Evolutionary conservation across 179 eudicot genomes (phyloP).

Genomic region (Pouteria campechiana): DNA sequence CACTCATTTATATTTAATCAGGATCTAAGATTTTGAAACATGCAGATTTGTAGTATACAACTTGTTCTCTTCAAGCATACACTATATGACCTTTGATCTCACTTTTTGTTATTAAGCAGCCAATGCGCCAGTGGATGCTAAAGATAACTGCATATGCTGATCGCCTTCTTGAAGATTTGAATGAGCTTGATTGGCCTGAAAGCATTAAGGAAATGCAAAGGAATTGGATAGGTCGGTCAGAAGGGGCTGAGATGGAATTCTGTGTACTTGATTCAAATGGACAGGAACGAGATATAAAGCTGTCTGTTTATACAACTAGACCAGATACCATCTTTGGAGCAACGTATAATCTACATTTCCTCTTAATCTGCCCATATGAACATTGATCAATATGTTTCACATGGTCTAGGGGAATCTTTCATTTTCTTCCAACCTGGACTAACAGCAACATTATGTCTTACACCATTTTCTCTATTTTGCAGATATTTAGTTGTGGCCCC

Average conservation of each 20-base stretch:
- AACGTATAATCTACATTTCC: constrained; percentile 41
- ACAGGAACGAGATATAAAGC: constrained; percentile 30
- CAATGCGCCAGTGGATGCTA: constrained; percentile 99
- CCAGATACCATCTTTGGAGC: constrained; percentile 97
- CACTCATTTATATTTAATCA: too few species aligned
- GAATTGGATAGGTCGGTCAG: constrained; percentile 98
- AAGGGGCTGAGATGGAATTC: constrained; percentile 94
- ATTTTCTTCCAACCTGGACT: too few species aligned
- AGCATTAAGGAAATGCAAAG: constrained; percentile 99
- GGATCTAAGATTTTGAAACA: too few species aligned
- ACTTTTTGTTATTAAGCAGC: constrained; percentile 92
- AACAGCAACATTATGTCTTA: too few species aligned
- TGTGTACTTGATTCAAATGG: constrained; percentile 39
- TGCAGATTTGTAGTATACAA: too few species aligned
- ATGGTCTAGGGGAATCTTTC: background rate
- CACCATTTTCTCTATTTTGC: constrained; percentile 17
- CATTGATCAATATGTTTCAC: background rate
- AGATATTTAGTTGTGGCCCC: constrained; percentile 97
- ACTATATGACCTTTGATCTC: too few species aligned
- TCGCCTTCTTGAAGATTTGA: constrained; percentile 92
- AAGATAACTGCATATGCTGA: constrained; percentile 98
- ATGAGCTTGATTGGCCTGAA: constrained; percentile 99
- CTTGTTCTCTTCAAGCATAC: too few species aligned
- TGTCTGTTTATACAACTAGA: constrained; percentile 84
- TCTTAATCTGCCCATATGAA: constrained; percentile 7